phyloP scores from a whole-genome alignment of 306 rosid genomes.

The Nissolia schottii region DNA sequence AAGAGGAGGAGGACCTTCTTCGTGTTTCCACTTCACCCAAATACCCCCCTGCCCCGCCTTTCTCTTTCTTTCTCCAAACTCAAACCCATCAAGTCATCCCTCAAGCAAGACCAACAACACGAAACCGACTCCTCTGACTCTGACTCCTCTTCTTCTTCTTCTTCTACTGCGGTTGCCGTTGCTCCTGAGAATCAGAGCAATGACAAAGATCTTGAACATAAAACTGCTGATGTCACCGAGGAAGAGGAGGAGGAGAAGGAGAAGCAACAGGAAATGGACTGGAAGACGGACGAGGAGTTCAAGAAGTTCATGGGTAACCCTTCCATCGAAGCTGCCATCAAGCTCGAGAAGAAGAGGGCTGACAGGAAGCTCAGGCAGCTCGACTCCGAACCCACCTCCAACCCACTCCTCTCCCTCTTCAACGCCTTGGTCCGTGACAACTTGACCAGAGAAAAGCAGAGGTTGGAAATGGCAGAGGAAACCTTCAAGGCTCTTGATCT shows the following conservation, averaged over 20 bases:
- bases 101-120: constrained; percentile 35
- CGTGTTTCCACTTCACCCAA: constrained; percentile 4
- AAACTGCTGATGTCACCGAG: background rate
- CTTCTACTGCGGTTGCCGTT: constrained; percentile 34
- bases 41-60: constrained; percentile 5
- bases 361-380: constrained; percentile 84
- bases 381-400: constrained; percentile 44
- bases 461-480: constrained; percentile 64
- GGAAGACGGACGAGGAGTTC: constrained; percentile 81
- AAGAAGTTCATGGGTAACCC: constrained; percentile 87
- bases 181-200: constrained; percentile 30
- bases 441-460: constrained; percentile 57
- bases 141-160: constrained; percentile 23
- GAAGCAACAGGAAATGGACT: constrained; percentile 64
- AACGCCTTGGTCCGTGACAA: constrained; percentile 38
- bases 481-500: constrained; percentile 79
- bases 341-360: constrained; percentile 86
- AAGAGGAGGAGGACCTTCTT: background rate
- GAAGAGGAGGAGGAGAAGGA: constrained; percentile 33
- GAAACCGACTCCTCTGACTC: constrained; percentile 19
- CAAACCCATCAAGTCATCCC: constrained; percentile 29
- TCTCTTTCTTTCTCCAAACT: constrained; percentile 20
- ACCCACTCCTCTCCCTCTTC: constrained; percentile 49
- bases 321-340: constrained; percentile 84
- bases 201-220: background rate